Evolutionary conservation across 306 rosid species (phyloP).

Genomic region (Sicyos baderoa): DNA sequence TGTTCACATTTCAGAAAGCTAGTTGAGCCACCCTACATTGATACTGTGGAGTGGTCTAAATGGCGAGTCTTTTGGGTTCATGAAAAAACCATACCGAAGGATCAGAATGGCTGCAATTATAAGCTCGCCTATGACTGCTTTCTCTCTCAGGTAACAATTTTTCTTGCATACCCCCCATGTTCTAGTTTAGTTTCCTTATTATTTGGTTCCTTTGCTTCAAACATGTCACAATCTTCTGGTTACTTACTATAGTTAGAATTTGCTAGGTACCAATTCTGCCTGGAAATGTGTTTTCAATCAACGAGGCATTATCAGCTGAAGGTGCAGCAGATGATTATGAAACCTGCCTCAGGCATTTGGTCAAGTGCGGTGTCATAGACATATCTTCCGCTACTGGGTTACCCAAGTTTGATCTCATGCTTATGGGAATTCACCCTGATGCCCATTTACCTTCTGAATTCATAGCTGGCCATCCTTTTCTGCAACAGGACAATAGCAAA

Average conservation of each 20-base stretch:
- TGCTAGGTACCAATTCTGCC: slow-evolving; percentile 60
- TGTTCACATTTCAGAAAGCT: too few relatives aligned
- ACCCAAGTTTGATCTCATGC: slow-evolving; percentile 90
- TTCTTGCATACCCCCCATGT: too few relatives aligned
- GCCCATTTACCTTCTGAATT: slow-evolving; percentile 82
- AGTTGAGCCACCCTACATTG: too few relatives aligned
- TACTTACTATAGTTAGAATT: background rate
- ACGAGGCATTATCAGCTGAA: too few relatives aligned
- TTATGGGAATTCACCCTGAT: slow-evolving; percentile 89
- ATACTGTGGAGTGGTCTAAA: too few relatives aligned
- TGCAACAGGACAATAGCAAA: slow-evolving; percentile 48
- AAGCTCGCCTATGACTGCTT: too few relatives aligned
- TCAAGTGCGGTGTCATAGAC: slow-evolving; percentile 35
- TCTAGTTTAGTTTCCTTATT: background rate
- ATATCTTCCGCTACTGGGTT: slow-evolving; percentile 45
- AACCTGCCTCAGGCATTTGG: slow-evolving; percentile 52
- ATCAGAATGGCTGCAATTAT: too few relatives aligned
- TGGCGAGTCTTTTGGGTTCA: too few relatives aligned
- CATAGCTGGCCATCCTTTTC: too few relatives aligned
- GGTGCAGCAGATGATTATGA: too few relatives aligned
- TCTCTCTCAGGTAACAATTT: too few relatives aligned
- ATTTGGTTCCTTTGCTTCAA: background rate
- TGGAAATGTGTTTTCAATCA: slow-evolving; percentile 60
- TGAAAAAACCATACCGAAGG: too few relatives aligned
- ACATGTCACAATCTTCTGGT: background rate